Base-by-base conservation (phyloP, 805 yeast genomes). In the Sugiyamaella smithiae region DNA sequence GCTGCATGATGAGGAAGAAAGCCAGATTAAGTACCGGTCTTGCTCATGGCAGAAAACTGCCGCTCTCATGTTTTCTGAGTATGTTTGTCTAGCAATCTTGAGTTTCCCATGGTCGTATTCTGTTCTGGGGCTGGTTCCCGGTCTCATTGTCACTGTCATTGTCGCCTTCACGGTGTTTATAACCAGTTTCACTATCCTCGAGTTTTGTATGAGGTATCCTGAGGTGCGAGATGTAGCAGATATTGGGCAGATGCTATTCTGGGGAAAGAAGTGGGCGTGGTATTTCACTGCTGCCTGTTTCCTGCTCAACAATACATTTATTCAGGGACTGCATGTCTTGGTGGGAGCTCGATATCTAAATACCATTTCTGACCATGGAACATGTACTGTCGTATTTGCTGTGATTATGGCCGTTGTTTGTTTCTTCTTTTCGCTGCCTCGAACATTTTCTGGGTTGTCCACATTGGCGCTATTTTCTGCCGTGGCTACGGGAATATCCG, bases 21-120 rank as follows among this genome's bases (percentile, higher is more conserved):
- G 53, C 23, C 49, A 45, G 9, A 77, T 78, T 61, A 69, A 77
- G 59, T 78, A 76, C 55, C 64, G 76, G 43, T 67, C 73, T 17
- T 77, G 82, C 54, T 72, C 81, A 23, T 79, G 83, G 83, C 75
- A 73, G 55, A 75, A 71, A 52, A 77, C 84, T 0, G 80, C 84
- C 1, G 82, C 81, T n/a, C 67, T 80, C 35, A 64, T 80, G 45
- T 76, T 80, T 53, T 75, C 81, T 1, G 84, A 80, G 60, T 80
- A 80, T 60, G 77, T 79, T 26, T 80, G 83, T 56, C 67, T 80
- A 52, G 84, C 84, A 11, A 77, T 78, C 50, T 72, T 80, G 80
- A 76, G 82, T n/a, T 80, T 80, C 60, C 85, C 85, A 0, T 78
- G 83, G 82, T 76, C 82, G 8, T 80, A 76, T 56, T 77, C 83